Evolutionary conservation across 495 filamentous ascomycete genomes (phyloP).

Genomic region (Aspergillus bertholletiae): DNA sequence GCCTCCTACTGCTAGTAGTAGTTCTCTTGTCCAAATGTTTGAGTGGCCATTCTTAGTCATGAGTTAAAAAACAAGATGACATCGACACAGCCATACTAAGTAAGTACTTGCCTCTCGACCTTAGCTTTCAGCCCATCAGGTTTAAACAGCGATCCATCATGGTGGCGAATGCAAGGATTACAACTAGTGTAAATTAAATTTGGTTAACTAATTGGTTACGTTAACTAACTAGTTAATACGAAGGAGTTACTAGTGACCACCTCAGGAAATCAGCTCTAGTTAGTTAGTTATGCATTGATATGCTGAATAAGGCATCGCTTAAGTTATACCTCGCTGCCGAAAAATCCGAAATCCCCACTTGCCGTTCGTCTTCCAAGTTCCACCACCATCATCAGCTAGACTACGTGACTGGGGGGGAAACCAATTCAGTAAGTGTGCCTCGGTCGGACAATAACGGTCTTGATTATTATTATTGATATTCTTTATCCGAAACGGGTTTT

Average conservation of each 20-base stretch:
- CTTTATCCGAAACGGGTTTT: too few relatives aligned
- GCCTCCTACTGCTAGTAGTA: too few relatives aligned
- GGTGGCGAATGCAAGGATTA: too few relatives aligned
- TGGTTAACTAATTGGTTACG: too few relatives aligned
- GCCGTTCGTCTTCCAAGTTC: neutral
- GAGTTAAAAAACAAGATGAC: neutral
- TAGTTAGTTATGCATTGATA: slow-evolving; percentile 3
- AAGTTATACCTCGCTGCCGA: slow-evolving; percentile 9
- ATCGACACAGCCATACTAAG: neutral
- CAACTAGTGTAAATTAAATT: too few relatives aligned
- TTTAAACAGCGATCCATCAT: neutral
- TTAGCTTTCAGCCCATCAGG: neutral
- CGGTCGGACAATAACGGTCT: neutral
- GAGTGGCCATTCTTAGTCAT: neutral
- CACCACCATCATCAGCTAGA: neutral
- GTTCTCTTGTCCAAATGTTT: too few relatives aligned
- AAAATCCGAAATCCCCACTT: slow-evolving; percentile 4
- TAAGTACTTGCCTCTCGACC: too few relatives aligned
- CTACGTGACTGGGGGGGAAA: neutral
- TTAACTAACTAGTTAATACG: too few relatives aligned
- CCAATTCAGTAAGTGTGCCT: neutral
- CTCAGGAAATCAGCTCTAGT: neutral
- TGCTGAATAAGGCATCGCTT: slow-evolving; percentile 10
- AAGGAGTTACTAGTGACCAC: too few relatives aligned
- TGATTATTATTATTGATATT: too few relatives aligned